Percentiles rank a stretch among this genome's conserved stretches.
phyloP scores from a whole-genome alignment of 805 yeast species.

The Yamadazyma laniorum region DNA sequence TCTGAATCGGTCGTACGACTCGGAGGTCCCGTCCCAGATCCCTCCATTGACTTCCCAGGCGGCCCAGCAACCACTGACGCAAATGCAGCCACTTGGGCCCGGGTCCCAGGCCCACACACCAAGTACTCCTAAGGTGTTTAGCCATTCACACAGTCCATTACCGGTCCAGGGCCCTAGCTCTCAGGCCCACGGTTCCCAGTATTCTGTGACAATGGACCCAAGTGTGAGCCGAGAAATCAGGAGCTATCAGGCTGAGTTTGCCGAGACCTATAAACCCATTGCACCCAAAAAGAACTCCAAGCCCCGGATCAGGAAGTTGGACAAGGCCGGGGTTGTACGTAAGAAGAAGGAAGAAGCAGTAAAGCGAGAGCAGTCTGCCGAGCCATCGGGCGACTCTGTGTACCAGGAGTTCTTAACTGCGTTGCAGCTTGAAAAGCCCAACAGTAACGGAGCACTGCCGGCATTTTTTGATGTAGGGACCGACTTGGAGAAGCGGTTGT shows the following conservation, averaged over 20 bases:
- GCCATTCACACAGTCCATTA: background rate
- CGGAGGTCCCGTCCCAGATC: background rate
- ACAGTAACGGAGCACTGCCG: constrained; percentile 10
- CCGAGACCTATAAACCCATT: constrained; percentile 29
- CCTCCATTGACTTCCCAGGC: background rate
- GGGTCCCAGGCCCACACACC: background rate
- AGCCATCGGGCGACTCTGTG: constrained; percentile 7
- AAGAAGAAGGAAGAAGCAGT: background rate
- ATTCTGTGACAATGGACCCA: background rate
- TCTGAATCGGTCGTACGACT: background rate
- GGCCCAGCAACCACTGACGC: background rate
- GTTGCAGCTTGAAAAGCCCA: constrained; percentile 2
- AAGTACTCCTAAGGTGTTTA: background rate
- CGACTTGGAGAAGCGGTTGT: constrained; percentile 28
- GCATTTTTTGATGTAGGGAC: constrained; percentile 14
- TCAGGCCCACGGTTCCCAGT: too few species aligned
- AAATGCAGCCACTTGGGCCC: background rate
- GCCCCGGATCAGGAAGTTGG: constrained; percentile 37
- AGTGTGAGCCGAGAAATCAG: constrained; percentile 1
- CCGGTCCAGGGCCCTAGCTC: too few species aligned
- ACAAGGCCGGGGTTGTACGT: constrained; percentile 10
- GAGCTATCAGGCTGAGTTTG: background rate
- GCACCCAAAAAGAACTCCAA: constrained; percentile 35
- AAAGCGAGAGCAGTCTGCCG: constrained; percentile 1
- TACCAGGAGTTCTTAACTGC: constrained; percentile 7